phyloP scores from a whole-genome alignment of 2,329 filamentous ascomycete species.

The Arthrobotrys sinensis region DNA sequence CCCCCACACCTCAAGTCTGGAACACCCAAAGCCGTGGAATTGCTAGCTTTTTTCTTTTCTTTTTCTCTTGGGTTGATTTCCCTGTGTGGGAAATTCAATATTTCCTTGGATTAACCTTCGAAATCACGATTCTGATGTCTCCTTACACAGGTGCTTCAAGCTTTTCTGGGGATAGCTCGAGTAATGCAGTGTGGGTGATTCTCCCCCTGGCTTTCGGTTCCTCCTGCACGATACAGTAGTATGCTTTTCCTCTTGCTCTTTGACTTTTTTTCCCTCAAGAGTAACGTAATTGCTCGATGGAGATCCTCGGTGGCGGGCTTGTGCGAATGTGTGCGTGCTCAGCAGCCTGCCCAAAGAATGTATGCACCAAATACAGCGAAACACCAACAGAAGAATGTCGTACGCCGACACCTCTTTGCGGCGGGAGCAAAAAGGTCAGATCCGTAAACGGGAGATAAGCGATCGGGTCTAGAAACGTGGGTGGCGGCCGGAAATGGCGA shows the following conservation, averaged over 20 bases:
- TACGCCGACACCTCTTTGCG: slow-evolving; percentile 30
- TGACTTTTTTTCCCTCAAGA: slow-evolving; percentile 11
- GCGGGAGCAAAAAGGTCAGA: slow-evolving; percentile 36
- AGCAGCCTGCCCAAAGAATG: neutral
- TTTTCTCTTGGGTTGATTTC: slow-evolving; percentile 18
- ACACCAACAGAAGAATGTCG: slow-evolving; percentile 22
- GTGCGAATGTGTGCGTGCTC: slow-evolving; percentile 8
- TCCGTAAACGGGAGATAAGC: slow-evolving; percentile 60
- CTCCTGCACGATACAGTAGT: slow-evolving; percentile 9
- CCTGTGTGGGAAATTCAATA: slow-evolving; percentile 14
- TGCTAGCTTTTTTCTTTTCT: slow-evolving; percentile 40
- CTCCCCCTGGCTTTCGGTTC: slow-evolving; percentile 28
- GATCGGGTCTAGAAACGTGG: slow-evolving; percentile 60
- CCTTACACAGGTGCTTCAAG: slow-evolving; percentile 40
- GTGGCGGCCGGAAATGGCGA: slow-evolving; percentile 59
- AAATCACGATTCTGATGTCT: slow-evolving; percentile 43
- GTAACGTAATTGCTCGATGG: slow-evolving; percentile 12
- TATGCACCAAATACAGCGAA: slow-evolving; percentile 13
- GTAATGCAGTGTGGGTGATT: slow-evolving; percentile 25
- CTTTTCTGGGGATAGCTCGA: slow-evolving; percentile 48
- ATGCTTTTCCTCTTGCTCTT: neutral
- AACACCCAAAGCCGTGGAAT: slow-evolving; percentile 52
- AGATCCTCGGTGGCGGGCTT: slow-evolving; percentile 3
- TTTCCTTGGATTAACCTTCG: slow-evolving; percentile 44
- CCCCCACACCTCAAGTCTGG: slow-evolving; percentile 54